These are phyloP conservation scores for Dacryopinax primogenitus DNA, from an alignment of 768 basidiomycete species.

Conservation along the genomic window DNA sequence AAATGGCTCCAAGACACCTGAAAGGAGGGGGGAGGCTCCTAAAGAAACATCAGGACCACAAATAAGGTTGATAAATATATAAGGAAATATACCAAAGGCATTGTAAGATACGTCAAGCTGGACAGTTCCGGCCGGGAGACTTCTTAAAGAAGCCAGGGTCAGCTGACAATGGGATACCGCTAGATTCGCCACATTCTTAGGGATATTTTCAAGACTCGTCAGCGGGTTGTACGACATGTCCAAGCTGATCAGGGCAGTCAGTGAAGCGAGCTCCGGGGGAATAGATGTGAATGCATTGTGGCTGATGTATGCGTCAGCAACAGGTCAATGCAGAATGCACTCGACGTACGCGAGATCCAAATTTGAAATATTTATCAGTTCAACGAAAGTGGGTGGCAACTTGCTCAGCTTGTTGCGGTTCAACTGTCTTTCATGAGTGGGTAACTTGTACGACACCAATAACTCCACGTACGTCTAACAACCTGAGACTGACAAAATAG, in stretches of 20 bases:
- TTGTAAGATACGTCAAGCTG: neutral
- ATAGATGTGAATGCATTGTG: neutral
- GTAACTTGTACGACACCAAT: neutral
- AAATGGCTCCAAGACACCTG: neutral
- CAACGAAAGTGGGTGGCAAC: neutral
- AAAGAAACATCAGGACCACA: neutral
- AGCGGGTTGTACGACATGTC: neutral
- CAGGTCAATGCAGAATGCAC: neutral
- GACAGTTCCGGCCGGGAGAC: neutral
- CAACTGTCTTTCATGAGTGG: neutral
- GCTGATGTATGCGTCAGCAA: neutral
- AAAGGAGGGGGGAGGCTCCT: neutral
- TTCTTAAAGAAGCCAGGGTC: neutral
- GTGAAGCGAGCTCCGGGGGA: neutral
- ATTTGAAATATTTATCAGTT: neutral
- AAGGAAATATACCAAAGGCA: neutral
- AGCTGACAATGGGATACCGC: slow-evolving; percentile 3
- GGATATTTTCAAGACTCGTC: neutral
- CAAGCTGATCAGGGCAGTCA: neutral
- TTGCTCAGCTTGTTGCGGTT: slow-evolving; percentile 8
- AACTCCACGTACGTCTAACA: neutral
- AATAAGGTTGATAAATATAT: neutral
- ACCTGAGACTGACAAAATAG: neutral
- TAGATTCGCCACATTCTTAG: neutral
- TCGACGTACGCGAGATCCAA: neutral